Base-by-base conservation (phyloP, 495 filamentous ascomycete species). In the Lasiosphaeriaceae sp. region DNA sequence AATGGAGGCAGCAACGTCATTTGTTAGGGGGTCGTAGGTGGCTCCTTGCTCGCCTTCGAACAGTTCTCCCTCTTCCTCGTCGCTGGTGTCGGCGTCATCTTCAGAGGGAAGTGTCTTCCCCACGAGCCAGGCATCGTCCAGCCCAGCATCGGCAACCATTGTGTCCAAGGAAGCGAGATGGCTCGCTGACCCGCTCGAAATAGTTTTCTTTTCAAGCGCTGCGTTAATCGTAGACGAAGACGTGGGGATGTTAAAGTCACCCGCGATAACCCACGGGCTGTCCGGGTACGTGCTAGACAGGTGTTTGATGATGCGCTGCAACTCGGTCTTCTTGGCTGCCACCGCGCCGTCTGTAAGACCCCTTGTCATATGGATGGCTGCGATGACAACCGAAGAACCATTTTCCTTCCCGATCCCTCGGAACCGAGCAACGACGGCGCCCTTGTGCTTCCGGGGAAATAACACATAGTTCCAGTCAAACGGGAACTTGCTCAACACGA, bases 211-310 rank as follows among this genome's bases (percentile, higher is more conserved):
- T 37, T 70, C 71, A 20, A 80, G 47, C 9, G 80, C 80, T 8
- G 58, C 66, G n/a, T 79, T 65, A 51, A 84, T 77, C 5, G 76
- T 74, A 45, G 72, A 71, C 26, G 66, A 59, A 1, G 82, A 85
- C 6, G 78, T 82, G 5, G 75, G 66, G 17, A 84, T 62, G 54
- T 85, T 85, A 66, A 83, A 82, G 61, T 85, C 83, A 1, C 83
- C 83, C 2, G 77, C 81, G 26, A 85, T 53, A 41, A 85, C 71
- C 71, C 75, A 82, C 20, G 74, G 67, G 54, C 74, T 71, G 1
- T 49, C 26, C 22, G 65, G 51, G 46, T 80, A 74, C 2, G 43
- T 43, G 1, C 47, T 43, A 1, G 60, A 61, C 12, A 85, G 55
- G 58, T 81, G 70, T n/a, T 52, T 55, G 11, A 78, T 58, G 12